These are phyloP conservation scores for Margaritispora aquatica DNA, from an alignment of 495 filamentous ascomycete species.

Conservation along the genomic window DNA sequence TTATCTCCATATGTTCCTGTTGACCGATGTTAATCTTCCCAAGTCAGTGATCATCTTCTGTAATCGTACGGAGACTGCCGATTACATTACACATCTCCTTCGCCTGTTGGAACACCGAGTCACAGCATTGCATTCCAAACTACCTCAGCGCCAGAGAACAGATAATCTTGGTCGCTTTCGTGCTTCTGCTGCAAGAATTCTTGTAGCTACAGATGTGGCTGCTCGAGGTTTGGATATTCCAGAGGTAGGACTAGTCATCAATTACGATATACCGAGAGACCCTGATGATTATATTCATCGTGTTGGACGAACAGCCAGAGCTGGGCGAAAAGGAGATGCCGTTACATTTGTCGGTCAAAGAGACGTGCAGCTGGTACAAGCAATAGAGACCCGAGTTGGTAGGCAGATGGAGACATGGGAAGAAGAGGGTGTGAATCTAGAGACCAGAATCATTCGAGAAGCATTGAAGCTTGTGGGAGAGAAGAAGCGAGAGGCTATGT, in stretches of 20 bases:
- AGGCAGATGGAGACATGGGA: slow-evolving; percentile 71
- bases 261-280: slow-evolving; percentile 91
- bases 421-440: slow-evolving; percentile 86
- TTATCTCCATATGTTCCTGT: slow-evolving; percentile 85
- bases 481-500: slow-evolving; percentile 81
- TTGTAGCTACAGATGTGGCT: slow-evolving; percentile 94
- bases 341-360: slow-evolving; percentile 89
- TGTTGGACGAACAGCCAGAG: slow-evolving; percentile 90
- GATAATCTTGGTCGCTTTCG: slow-evolving; percentile 88
- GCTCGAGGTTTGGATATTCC: slow-evolving; percentile 96
- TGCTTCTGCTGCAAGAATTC: slow-evolving; percentile 79
- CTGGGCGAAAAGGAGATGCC: slow-evolving; percentile 72
- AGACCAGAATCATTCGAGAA: slow-evolving; percentile 76
- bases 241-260: slow-evolving; percentile 81
- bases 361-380: slow-evolving; percentile 79
- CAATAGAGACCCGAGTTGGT: slow-evolving; percentile 81
- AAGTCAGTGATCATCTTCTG: slow-evolving; percentile 87
- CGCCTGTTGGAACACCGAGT: slow-evolving; percentile 82
- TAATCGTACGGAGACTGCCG: slow-evolving; percentile 85
- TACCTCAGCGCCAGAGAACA: slow-evolving; percentile 76
- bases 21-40: slow-evolving; percentile 65
- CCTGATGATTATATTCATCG: slow-evolving; percentile 98
- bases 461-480: slow-evolving; percentile 81
- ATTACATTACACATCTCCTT: slow-evolving; percentile 79
- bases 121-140: slow-evolving; percentile 79